Evolutionary conservation across 257 asterid species (phyloP).

Genomic region (Datura wrightii): DNA sequence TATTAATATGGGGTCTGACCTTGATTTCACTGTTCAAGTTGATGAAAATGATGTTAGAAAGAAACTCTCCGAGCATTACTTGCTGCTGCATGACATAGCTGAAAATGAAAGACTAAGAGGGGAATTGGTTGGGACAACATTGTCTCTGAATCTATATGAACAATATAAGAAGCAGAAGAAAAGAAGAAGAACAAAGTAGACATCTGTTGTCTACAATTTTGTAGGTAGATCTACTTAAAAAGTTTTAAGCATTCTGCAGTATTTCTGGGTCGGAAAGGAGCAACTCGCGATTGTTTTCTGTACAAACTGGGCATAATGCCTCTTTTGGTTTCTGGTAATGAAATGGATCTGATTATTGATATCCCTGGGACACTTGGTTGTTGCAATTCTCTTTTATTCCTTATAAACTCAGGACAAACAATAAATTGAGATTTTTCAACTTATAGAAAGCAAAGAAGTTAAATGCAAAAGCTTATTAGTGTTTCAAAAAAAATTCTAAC

Average conservation of each 20-base stretch:
- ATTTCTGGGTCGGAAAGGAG: not conserved
- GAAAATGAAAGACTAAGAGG: conserved; percentile 75
- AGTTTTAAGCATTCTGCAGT: not conserved
- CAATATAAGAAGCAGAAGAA: conserved; percentile 61
- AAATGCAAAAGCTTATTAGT: too few species aligned
- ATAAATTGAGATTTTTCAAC: too few species aligned
- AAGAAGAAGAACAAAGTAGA: conserved; percentile 47
- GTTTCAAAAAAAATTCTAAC: too few species aligned
- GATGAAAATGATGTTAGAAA: conserved; percentile 60
- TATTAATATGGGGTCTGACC: conserved; percentile 33
- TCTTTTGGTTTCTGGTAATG: not conserved
- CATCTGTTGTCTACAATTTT: not conserved
- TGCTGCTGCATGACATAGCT: conserved; percentile 62
- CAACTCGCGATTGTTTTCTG: not conserved
- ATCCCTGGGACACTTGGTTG: not conserved
- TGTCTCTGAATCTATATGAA: conserved; percentile 58
- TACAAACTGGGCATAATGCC: conserved; percentile 14
- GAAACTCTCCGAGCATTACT: conserved; percentile 67
- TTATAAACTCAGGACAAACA: too few species aligned
- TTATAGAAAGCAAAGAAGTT: too few species aligned
- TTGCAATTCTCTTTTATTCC: not conserved
- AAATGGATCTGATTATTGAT: not conserved
- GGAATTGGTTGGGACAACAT: conserved; percentile 58
- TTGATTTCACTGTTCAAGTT: conserved; percentile 33
- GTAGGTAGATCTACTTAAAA: conserved; percentile 17